These are phyloP conservation scores for Fusarium tricinctum DNA, from an alignment of 2,329 filamentous ascomycete genomes.

Conservation along the genomic window DNA sequence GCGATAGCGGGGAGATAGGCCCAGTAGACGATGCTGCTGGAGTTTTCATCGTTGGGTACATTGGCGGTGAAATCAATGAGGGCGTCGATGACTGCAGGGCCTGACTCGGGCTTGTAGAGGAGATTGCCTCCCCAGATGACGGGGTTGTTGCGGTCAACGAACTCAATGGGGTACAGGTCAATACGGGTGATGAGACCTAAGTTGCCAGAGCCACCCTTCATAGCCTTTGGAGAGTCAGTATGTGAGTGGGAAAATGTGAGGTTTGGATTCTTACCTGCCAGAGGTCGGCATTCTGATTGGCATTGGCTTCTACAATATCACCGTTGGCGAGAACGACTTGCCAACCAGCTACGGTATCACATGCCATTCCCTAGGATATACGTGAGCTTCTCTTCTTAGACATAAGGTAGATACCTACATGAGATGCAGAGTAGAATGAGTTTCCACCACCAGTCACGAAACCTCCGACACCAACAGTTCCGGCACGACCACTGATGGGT, in stretches of 20 bases:
- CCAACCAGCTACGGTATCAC: slow-evolving; percentile 59
- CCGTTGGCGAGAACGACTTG: slow-evolving; percentile 62
- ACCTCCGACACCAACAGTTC: slow-evolving; percentile 55
- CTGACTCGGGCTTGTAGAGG: slow-evolving; percentile 43
- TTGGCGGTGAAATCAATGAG: slow-evolving; percentile 53
- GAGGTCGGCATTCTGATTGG: slow-evolving; percentile 57
- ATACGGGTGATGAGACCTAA: slow-evolving; percentile 58
- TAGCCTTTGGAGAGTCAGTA: slow-evolving; percentile 47
- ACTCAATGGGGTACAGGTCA: slow-evolving; percentile 53
- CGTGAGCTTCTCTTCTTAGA: not conserved
- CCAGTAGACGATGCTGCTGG: slow-evolving; percentile 53
- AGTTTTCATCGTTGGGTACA: slow-evolving; percentile 52
- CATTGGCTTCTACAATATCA: slow-evolving; percentile 59
- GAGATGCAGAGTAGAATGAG: slow-evolving; percentile 54
- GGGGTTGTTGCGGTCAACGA: slow-evolving; percentile 45
- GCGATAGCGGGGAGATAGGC: slow-evolving; percentile 50
- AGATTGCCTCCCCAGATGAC: slow-evolving; percentile 53
- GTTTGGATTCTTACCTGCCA: slow-evolving; percentile 50
- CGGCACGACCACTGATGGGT: slow-evolving; percentile 51
- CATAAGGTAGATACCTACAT: slow-evolving; percentile 16
- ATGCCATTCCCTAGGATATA: slow-evolving; percentile 49
- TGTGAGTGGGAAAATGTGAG: accelerated
- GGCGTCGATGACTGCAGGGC: slow-evolving; percentile 48
- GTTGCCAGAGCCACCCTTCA: slow-evolving; percentile 64
- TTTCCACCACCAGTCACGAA: slow-evolving; percentile 56